These are phyloP conservation scores for Besnoitia besnoiti DNA, from an alignment of 169 alveolate genomes.

Conservation along the genomic window DNA sequence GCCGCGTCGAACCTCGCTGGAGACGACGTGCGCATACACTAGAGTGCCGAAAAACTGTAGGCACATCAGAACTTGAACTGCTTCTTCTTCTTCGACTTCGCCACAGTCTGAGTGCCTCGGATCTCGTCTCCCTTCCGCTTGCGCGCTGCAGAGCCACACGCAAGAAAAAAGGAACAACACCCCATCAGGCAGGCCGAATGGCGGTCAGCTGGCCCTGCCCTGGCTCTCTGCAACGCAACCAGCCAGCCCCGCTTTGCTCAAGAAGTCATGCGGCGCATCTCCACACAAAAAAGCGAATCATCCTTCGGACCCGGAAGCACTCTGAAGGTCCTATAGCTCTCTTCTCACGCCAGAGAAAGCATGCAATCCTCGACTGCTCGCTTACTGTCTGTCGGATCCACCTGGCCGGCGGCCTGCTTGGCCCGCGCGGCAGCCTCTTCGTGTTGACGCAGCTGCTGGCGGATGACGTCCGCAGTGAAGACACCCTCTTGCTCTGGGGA, in stretches of 20 bases:
- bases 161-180: background rate
- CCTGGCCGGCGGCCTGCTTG: constrained; percentile 64
- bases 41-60: no score
- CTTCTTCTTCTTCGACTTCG: constrained; percentile 62
- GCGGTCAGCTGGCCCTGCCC: no score
- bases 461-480: constrained; percentile 65
- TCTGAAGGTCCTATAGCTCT: no score
- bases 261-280: no score
- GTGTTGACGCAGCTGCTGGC: constrained; percentile 66
- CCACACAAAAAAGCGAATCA: no score
- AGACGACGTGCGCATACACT: no score
- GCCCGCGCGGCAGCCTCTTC: constrained; percentile 67
- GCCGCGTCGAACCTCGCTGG: no score
- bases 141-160: constrained; percentile 32
- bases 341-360: no score
- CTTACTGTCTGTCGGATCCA: constrained; percentile 59
- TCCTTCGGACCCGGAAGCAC: no score
- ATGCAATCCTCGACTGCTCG: background rate
- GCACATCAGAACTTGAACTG: constrained; percentile 60
- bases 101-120: constrained; percentile 56
- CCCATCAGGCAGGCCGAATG: no score
- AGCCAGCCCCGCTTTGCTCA: background rate
- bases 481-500: constrained; percentile 61
- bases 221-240: no score
- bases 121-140: constrained; percentile 66